Base-by-base conservation (phyloP, 1,284 basidiomycete species). In the Heimioporus punctisporus region DNA sequence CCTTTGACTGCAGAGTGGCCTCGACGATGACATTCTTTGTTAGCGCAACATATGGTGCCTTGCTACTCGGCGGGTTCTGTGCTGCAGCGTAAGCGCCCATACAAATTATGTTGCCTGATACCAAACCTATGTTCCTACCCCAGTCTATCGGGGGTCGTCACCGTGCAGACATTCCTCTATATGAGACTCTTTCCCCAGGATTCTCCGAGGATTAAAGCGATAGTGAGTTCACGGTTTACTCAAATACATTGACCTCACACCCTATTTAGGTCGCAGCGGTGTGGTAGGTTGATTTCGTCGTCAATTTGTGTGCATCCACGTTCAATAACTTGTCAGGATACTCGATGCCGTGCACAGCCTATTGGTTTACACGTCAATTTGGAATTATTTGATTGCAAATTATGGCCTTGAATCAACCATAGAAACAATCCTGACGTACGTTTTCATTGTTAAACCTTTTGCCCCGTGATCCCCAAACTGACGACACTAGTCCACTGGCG, bases 161-260 rank as follows among this genome's bases (percentile, higher is more conserved):
- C 68, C 17, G 72, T 75, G 12, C 79, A 81, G 56, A 66, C 66
- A 2, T 72, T 78, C 40, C 64, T 72, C 23, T 81, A 81, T 60
- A 70, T 74, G 55, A 79, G 72, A 55, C 57, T 72, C 23, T 81
- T 78, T 57, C 72, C 75, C 7, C 55, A 54, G 6, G 79, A 81
- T 58, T 46, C 55, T 5, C 8, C 45, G 8, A 48, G 51, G 27
- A 45, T 74, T 25, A 81, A 77, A 61, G 37, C 59, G 6, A 60
- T 76, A 51, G 79, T 81, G 50, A 56, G 72, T 64, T 41, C 39
- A 51, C 28, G 21, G 8, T 40, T 39, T 12, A 3, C 17, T 23
- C 10, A n/a, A 14, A 30, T 2, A 0, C 7, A 9, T 15, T 50
- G 17, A 43, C 12, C 27, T 39, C 31, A 44, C n/a, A 17, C 31